phyloP scores from a whole-genome alignment of 2,329 filamentous ascomycete species.

The Ascochyta fabae region DNA sequence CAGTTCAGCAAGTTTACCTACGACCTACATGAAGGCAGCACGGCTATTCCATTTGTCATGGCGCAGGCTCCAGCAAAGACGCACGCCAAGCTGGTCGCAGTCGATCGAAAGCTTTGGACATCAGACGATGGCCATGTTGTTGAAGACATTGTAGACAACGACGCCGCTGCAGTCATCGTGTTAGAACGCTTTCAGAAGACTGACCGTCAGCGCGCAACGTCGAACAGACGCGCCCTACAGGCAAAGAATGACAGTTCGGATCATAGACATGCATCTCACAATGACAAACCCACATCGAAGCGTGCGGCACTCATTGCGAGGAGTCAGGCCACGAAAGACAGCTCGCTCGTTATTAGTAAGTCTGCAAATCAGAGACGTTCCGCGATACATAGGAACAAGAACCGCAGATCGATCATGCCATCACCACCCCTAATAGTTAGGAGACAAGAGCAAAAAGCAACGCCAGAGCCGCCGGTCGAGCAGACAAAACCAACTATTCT shows the following conservation, averaged over 20 bases:
- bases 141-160: not conserved
- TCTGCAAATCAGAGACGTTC: slow-evolving; percentile 11
- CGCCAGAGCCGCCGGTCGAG: not conserved
- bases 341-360: slow-evolving; percentile 2
- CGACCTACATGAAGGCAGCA: slow-evolving; percentile 3
- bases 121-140: not conserved
- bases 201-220: not conserved
- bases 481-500: not conserved
- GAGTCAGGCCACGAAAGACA: not conserved
- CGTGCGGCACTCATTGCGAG: slow-evolving; percentile 11
- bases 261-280: not conserved
- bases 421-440: slow-evolving; percentile 2
- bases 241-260: not conserved
- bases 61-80: slow-evolving; percentile 5
- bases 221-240: not conserved
- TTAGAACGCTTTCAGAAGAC: not conserved
- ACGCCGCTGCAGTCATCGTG: not conserved
- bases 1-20: slow-evolving; percentile 16
- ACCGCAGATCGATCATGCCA: slow-evolving; percentile 11
- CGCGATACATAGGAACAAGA: slow-evolving; percentile 12
- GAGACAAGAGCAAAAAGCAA: not conserved
- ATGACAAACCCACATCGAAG: not conserved
- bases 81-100: slow-evolving; percentile 2
- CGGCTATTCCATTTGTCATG: slow-evolving; percentile 7
- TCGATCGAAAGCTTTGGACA: slow-evolving; percentile 2